Base-by-base conservation (phyloP, 2,329 filamentous ascomycete species). In the Colletotrichum liaoningense region DNA sequence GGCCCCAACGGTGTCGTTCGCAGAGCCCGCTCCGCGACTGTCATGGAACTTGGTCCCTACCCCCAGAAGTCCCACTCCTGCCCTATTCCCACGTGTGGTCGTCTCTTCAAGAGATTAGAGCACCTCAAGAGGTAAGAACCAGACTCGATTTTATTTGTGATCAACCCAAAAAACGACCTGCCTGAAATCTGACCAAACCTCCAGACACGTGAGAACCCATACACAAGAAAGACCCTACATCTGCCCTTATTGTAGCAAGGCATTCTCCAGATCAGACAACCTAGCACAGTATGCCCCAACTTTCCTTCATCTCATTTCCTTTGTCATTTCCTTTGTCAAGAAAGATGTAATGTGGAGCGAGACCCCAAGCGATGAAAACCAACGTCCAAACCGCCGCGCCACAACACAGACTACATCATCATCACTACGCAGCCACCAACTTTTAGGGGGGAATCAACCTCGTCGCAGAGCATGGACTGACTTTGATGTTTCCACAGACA, bases 211-310 rank as follows among this genome's bases (percentile, higher is more conserved):
- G 84, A 94, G 97, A 86, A 99, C 97, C 80, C 97, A 99, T 89
- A 99, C 97, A 69, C 97, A 99, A 89, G 97, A 99, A 88, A 94
- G 96, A 86, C 97, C 97, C 79, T 99, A 99, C 85, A 93, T 97
- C 82, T 99, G 97, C 90, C 94, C 94, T 78, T 93, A 97, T 84
- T 99, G 97, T 91, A 98, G 94, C 89, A 98, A 98, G 89, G 96
- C 96, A 77, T 99, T 99, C 85, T 98, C 97, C 73, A 90, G 97
- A 86, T 98, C 96, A 80, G 97, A 99, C 87, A 99, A 99, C 84
- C 93, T 99, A 85, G 97, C 97, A 84, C 97, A 99, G 94, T 97
- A 95, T 86, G 90, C 79, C 80, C 81, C 79, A 73, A 74, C 76
- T 83, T 84, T 85, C 80, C 76, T 84, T 81, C 75, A 75, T 79